phyloP scores from a whole-genome alignment of 208 protist genomes.

The Wallacemonas sp. region DNA sequence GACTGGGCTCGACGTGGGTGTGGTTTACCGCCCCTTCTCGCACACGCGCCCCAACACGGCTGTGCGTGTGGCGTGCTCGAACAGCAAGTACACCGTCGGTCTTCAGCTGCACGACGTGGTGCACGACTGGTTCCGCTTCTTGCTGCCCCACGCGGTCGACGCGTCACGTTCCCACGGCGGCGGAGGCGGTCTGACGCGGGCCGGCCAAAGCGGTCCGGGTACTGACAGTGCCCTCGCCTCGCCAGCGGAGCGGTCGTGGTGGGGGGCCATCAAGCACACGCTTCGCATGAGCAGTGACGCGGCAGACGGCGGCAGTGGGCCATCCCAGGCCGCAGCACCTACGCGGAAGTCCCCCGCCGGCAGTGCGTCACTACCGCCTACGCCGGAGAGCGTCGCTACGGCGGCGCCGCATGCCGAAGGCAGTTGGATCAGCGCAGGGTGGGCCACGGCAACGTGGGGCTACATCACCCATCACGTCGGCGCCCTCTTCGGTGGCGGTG shows the following conservation, averaged over 20 bases:
- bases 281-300: not conserved
- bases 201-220: too few species aligned
- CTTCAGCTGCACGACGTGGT: conserved; percentile 50
- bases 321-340: too few species aligned
- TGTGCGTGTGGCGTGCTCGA: conserved; percentile 40
- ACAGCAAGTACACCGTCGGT: conserved; percentile 38
- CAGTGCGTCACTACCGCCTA: not conserved
- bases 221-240: too few species aligned
- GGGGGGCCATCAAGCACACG: not conserved
- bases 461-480: conserved; percentile 18
- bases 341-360: too few species aligned
- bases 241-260: not conserved
- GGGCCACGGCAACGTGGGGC: conserved; percentile 10
- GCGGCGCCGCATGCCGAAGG: not conserved
- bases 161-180: too few species aligned
- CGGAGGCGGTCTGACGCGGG: too few species aligned
- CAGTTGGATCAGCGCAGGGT: conserved; percentile 15
- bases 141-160: not conserved
- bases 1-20: conserved; percentile 60
- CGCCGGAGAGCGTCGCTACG: not conserved
- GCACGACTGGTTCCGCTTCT: conserved; percentile 19
- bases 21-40: conserved; percentile 49
- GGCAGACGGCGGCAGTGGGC: too few species aligned
- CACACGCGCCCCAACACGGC: conserved; percentile 21
- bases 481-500: not conserved